phyloP scores from a whole-genome alignment of 75 land plant species.

The Cryptomeria japonica region DNA sequence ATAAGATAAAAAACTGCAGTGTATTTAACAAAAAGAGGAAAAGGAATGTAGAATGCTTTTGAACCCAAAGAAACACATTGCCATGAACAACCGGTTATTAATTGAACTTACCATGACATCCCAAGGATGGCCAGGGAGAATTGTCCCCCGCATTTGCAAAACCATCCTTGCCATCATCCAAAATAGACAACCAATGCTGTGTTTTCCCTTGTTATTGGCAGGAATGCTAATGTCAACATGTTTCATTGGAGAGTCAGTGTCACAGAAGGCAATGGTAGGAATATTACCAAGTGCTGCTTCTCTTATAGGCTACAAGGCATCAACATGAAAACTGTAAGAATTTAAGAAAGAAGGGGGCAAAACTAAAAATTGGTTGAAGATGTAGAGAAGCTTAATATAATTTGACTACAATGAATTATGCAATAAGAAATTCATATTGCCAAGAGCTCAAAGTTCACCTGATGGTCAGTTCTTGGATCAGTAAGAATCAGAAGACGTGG shows the following conservation, averaged over 20 bases:
- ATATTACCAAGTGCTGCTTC: constrained; percentile 75
- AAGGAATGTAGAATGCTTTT: neutral
- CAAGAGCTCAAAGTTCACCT: constrained; percentile 29
- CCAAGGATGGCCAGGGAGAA: constrained; percentile 61
- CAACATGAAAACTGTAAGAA: neutral
- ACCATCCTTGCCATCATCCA: constrained; percentile 85
- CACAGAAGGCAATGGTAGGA: constrained; percentile 77
- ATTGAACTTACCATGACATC: constrained; percentile 66
- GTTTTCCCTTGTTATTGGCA: constrained; percentile 84
- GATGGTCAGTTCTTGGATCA: constrained; percentile 83
- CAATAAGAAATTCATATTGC: neutral
- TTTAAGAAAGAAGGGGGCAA: neutral
- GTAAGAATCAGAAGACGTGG: constrained; percentile 79
- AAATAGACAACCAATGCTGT: constrained; percentile 78
- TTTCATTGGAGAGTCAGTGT: constrained; percentile 79
- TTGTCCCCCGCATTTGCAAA: constrained; percentile 72
- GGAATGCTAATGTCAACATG: constrained; percentile 87
- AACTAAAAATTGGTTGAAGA: neutral
- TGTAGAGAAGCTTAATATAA: neutral
- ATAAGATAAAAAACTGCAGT: neutral
- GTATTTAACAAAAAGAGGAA: neutral
- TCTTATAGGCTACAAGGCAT: constrained; percentile 60
- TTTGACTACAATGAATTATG: neutral
- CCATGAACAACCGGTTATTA: neutral
- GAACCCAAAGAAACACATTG: no score